Evolutionary conservation across 2,329 filamentous ascomycete genomes (phyloP).

Genomic region (Teratosphaeria nubilosa): DNA sequence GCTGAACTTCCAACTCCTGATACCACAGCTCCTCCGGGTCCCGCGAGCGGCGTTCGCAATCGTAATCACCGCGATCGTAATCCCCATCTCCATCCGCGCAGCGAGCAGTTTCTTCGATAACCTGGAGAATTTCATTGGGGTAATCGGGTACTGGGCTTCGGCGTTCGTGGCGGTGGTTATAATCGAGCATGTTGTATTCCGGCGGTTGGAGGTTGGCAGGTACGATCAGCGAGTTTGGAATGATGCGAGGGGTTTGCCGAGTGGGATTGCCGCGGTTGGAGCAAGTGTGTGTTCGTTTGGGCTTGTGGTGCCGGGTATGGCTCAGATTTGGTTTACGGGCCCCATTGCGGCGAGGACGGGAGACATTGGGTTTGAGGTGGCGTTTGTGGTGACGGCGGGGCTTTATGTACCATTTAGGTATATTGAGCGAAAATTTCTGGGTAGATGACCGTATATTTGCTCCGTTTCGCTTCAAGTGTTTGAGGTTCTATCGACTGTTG

Average conservation of each 20-base stretch:
- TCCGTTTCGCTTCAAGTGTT: background rate
- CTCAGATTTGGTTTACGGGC: conserved; percentile 20
- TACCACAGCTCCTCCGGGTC: conserved; percentile 27
- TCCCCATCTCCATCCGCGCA: conserved; percentile 34
- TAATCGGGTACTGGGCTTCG: conserved; percentile 39
- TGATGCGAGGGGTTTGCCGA: conserved; percentile 26
- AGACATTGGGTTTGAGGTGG: conserved; percentile 57
- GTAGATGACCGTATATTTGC: background rate
- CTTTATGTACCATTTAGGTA: conserved; percentile 36
- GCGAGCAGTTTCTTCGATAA: conserved; percentile 33
- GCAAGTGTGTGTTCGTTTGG: conserved; percentile 14
- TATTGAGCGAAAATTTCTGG: conserved; percentile 20
- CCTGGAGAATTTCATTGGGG: conserved; percentile 36
- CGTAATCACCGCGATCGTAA: conserved; percentile 31
- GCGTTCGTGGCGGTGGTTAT: conserved; percentile 34
- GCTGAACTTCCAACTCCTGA: conserved; percentile 28
- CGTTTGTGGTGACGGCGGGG: conserved; percentile 40
- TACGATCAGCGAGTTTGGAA: conserved; percentile 36
- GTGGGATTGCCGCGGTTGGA: conserved; percentile 30
- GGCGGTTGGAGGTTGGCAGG: conserved; percentile 20
- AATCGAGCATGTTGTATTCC: conserved; percentile 34
- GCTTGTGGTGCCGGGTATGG: conserved; percentile 18
- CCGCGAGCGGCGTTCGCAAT: conserved; percentile 36
- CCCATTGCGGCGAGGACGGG: conserved; percentile 38
- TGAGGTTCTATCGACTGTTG: background rate